phyloP scores from a whole-genome alignment of 805 yeast genomes.

The Schwanniomyces yamadae region DNA sequence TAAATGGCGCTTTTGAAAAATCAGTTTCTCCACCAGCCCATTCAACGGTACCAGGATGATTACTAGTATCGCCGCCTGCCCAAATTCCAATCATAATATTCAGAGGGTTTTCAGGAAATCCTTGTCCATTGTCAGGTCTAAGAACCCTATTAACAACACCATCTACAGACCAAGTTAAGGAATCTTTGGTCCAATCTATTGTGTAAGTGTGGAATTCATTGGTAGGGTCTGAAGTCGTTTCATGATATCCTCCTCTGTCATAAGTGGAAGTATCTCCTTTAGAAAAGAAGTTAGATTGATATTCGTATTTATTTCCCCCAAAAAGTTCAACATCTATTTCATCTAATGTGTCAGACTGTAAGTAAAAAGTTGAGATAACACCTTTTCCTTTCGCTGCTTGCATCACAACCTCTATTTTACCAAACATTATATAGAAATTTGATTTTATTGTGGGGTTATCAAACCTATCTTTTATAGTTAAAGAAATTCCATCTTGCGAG shows the following conservation, averaged over 20 bases:
- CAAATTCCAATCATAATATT: slow-evolving; percentile 64
- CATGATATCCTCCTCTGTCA: slow-evolving; percentile 75
- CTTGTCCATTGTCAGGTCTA: slow-evolving; percentile 50
- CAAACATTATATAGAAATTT: slow-evolving; percentile 84
- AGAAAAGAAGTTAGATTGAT: slow-evolving; percentile 77
- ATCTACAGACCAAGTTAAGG: slow-evolving; percentile 69
- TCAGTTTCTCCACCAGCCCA: slow-evolving; percentile 84
- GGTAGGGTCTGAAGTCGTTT: slow-evolving; percentile 53
- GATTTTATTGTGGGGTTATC: slow-evolving; percentile 81
- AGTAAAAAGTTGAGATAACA: slow-evolving; percentile 73
- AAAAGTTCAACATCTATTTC: slow-evolving; percentile 89
- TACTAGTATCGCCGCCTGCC: slow-evolving; percentile 79
- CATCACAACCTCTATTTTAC: slow-evolving; percentile 70
- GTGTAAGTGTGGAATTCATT: slow-evolving; percentile 71
- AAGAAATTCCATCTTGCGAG: slow-evolving; percentile 55
- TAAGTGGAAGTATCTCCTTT: slow-evolving; percentile 77
- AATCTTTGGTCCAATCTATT: slow-evolving; percentile 75
- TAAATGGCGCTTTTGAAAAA: slow-evolving; percentile 63
- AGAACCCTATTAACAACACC: slow-evolving; percentile 68
- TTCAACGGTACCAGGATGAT: slow-evolving; percentile 65
- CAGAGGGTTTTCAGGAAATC: slow-evolving; percentile 94
- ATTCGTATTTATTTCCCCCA: slow-evolving; percentile 73
- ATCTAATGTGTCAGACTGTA: slow-evolving; percentile 82
- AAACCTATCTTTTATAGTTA: slow-evolving; percentile 59
- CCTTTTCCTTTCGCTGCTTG: slow-evolving; percentile 79